These are phyloP conservation scores for Limtongozyma cylindracea DNA, from an alignment of 805 yeast species.

Conservation along the genomic window DNA sequence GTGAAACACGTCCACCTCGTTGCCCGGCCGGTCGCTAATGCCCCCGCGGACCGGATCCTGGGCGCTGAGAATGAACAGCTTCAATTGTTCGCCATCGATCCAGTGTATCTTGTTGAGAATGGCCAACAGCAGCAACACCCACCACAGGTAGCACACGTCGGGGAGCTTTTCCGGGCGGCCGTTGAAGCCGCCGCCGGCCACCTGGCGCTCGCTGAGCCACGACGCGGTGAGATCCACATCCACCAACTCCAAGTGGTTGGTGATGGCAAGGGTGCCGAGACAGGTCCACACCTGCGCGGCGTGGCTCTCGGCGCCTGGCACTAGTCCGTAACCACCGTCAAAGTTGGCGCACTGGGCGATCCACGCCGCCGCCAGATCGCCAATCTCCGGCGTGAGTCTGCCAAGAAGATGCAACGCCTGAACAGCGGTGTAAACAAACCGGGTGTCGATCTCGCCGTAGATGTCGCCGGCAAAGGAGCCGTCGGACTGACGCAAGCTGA, in stretches of 20 bases:
- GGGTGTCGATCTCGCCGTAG: slow-evolving; percentile 81
- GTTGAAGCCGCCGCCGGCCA: slow-evolving; percentile 71
- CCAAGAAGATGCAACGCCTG: slow-evolving; percentile 51
- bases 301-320: slow-evolving; percentile 90
- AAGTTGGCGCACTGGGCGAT: slow-evolving; percentile 56
- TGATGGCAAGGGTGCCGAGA: slow-evolving; percentile 41
- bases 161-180: slow-evolving; percentile 93
- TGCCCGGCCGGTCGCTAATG: slow-evolving; percentile 74
- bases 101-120: slow-evolving; percentile 44
- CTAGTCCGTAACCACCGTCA: slow-evolving; percentile 89
- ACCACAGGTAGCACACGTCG: slow-evolving; percentile 97
- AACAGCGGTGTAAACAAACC: slow-evolving; percentile 70
- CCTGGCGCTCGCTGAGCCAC: slow-evolving; percentile 88
- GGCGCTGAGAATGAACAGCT: slow-evolving; percentile 40
- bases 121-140: slow-evolving; percentile 67
- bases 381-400: slow-evolving; percentile 24
- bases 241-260: slow-evolving; percentile 9
- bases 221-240: slow-evolving; percentile 27
- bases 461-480: slow-evolving; percentile 82
- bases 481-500: slow-evolving; percentile 19
- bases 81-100: slow-evolving; percentile 44
- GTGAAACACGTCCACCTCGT: slow-evolving; percentile 83
- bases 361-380: slow-evolving; percentile 38
- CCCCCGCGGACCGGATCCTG: slow-evolving; percentile 79
- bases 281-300: slow-evolving; percentile 83